Percentiles rank a stretch among this genome's conserved stretches.
Evolutionary conservation across 257 asterid species (phyloP).

Genomic region (Solanum sejunctum): DNA sequence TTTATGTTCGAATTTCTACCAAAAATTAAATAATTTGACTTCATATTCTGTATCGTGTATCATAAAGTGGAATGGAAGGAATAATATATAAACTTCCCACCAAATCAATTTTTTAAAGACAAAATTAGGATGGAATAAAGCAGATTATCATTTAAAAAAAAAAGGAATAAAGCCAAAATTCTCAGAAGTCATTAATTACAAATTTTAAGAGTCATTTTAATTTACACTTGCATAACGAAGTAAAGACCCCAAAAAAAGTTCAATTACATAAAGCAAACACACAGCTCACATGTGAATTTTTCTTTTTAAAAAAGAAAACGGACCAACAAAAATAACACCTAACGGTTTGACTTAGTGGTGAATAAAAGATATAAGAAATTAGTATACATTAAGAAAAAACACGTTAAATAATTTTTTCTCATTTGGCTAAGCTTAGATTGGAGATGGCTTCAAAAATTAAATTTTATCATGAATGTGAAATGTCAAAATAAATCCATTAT

Average conservation of each 20-base stretch:
- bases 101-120: not conserved
- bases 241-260: not conserved
- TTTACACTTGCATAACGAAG: not conserved
- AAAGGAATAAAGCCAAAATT: not conserved
- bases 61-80: not conserved
- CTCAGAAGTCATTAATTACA: not conserved
- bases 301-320: not conserved
- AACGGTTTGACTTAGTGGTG: not conserved
- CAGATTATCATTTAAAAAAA: not conserved
- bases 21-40: not conserved
- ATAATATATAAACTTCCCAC: not conserved
- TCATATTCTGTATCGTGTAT: not conserved
- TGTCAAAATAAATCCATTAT: no score
- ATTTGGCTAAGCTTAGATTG: not conserved
- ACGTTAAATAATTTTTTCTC: not conserved
- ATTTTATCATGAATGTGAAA: no score
- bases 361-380: not conserved
- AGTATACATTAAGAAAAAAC: not conserved
- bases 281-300: not conserved
- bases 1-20: not conserved
- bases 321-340: not conserved
- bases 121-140: not conserved
- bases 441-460: not conserved
- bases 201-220: not conserved
- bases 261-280: not conserved